Percentiles rank a stretch among this genome's conserved stretches.
These are phyloP conservation scores for Rhodotorula mucilaginosa DNA, from an alignment of 1,284 basidiomycete species.

Conservation along the genomic window DNA sequence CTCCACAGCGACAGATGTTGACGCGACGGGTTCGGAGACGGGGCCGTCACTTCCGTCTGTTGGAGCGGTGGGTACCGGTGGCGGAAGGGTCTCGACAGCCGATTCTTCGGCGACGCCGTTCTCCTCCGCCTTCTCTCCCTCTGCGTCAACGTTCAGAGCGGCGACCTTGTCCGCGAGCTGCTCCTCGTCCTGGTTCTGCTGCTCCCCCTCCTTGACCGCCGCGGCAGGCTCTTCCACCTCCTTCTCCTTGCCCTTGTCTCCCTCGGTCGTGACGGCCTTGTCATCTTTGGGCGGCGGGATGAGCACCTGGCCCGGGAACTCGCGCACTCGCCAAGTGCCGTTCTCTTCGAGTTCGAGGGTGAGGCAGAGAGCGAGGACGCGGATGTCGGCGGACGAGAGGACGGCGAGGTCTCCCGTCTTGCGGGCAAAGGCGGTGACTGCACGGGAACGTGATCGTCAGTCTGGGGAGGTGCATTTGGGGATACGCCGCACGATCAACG, in stretches of 20 bases:
- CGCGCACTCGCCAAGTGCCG: conserved; percentile 55
- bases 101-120: background rate
- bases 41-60: background rate
- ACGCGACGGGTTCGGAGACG: conserved; percentile 8
- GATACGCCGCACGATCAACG: conserved; percentile 40
- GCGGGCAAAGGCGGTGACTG: conserved; percentile 83
- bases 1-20: conserved; percentile 59
- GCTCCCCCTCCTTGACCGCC: background rate
- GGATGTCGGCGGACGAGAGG: conserved; percentile 85
- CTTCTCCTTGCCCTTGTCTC: conserved; percentile 23
- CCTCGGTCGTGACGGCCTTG: conserved; percentile 18
- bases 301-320: conserved; percentile 50
- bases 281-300: conserved; percentile 36
- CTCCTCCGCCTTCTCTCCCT: background rate
- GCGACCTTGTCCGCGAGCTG: background rate
- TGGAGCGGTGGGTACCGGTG: no score
- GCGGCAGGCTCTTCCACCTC: background rate
- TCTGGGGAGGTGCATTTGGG: background rate
- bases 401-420: conserved; percentile 96
- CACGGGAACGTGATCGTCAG: background rate
- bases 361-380: conserved; percentile 67
- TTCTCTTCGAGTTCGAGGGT: conserved; percentile 63
- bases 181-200: background rate
- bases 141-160: conserved; percentile 1
- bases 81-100: background rate